Evolutionary conservation across 2,329 filamentous ascomycete genomes (phyloP).

Genomic region (Cladobotryum mycophilum): DNA sequence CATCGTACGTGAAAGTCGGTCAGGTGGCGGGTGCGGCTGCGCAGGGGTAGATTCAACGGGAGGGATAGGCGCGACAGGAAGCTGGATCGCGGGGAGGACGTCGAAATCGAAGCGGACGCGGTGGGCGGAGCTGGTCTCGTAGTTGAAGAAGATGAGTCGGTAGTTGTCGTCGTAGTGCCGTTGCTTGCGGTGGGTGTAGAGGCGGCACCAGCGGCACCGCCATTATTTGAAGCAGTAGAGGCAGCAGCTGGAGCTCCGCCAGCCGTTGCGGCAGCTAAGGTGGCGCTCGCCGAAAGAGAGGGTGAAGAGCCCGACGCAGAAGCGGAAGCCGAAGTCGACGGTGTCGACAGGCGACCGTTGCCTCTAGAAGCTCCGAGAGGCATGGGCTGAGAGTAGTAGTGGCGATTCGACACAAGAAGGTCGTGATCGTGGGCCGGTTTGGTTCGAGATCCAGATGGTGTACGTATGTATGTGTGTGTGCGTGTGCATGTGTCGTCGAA

Average conservation of each 20-base stretch:
- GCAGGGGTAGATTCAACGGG: constrained; percentile 43
- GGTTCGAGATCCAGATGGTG: neutral
- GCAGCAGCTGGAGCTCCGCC: too few species aligned
- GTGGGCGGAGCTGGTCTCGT: constrained; percentile 15
- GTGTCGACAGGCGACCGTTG: constrained; percentile 16
- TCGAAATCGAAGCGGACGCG: constrained; percentile 15
- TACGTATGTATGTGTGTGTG: too few species aligned
- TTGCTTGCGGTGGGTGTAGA: neutral
- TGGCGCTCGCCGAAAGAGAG: constrained; percentile 1
- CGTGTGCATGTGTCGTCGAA: too few species aligned
- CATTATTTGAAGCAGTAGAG: constrained; percentile 14
- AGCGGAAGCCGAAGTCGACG: constrained; percentile 17
- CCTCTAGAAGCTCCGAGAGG: constrained; percentile 16
- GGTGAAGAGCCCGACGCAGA: constrained; percentile 19
- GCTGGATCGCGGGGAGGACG: constrained; percentile 23
- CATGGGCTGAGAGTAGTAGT: constrained; percentile 14
- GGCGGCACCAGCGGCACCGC: neutral
- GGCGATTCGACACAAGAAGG: constrained; percentile 5
- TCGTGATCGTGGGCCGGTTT: constrained; percentile 1
- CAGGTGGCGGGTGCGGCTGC: constrained; percentile 55
- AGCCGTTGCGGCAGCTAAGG: constrained; percentile 10
- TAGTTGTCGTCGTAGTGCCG: neutral
- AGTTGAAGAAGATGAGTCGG: neutral
- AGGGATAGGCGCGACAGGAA: constrained; percentile 49
- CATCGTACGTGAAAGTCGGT: constrained; percentile 73